Base-by-base conservation (phyloP, 768 basidiomycete species). In the Terana coerulea region DNA sequence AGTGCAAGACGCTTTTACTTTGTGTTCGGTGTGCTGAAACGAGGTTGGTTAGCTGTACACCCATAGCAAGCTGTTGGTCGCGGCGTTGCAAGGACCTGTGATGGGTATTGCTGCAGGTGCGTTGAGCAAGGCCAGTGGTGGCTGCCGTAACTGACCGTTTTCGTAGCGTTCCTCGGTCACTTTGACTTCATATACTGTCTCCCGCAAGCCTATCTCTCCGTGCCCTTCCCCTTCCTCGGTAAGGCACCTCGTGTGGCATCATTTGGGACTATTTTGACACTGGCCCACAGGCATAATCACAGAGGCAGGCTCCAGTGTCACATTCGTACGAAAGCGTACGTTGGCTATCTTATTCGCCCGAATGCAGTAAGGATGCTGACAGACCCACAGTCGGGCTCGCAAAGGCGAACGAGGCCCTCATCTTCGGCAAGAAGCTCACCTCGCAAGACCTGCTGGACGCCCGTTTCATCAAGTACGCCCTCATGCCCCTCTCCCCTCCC, bases 141-240 rank as follows among this genome's bases (percentile, higher is more conserved):
- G 28, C 42, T 47, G n/a, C 31, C 37, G 30, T 17, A 31, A n/a
- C 46, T 42, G 19, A 34, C 22, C 30, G 1, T 7, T 22, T 45
- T 22, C 54, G 22, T 47, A 84, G 86, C 80, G 2, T 79, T 81
- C 59, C 67, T 85, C n/a, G 84, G 85, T 1, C 78, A 84, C 52
- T 86, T 87, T 53, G 87, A 89, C 64, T 85, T 89, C 57, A 81
- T 89, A 24, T 88, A 86, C 56, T 74, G 79, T 22, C 64, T 87
- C 53, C 79, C 82, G 2, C 69, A 73, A 50, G 75, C 71, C 0
- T 88, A 82, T 80, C 63, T 89, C 3, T 78, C 79, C 30, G 73
- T 81, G 0, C 86, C 84, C 0, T 88, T 89, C 61, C 75, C 84
- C 0, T 84, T 86, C 57, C 64, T 89, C 19, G 86, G 81, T 75